phyloP scores from a whole-genome alignment of 495 filamentous ascomycete species.

The Penicillium bialowiezense region DNA sequence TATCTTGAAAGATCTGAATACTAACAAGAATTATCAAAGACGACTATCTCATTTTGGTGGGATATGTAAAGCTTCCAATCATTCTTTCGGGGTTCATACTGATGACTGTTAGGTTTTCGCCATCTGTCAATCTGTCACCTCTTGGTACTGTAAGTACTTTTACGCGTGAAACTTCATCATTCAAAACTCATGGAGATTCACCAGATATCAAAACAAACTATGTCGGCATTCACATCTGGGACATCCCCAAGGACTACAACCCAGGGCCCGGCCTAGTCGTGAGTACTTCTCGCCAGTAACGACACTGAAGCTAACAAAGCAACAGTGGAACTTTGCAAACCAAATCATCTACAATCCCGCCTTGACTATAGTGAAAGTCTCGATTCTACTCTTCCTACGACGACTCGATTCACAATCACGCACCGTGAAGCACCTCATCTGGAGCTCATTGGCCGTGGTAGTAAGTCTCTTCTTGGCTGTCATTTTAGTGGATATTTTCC shows the following conservation, averaged over 20 bases:
- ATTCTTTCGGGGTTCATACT: too few relatives aligned
- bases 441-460: constrained; percentile 44
- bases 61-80: constrained; percentile 21
- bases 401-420: constrained; percentile 39
- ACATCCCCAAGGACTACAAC: constrained; percentile 36
- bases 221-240: constrained; percentile 44
- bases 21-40: constrained; percentile 17
- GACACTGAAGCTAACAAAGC: neutral
- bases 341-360: constrained; percentile 65
- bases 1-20: too few relatives aligned
- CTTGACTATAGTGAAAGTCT: constrained; percentile 57
- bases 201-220: constrained; percentile 53
- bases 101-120: constrained; percentile 21
- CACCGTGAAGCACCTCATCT: constrained; percentile 38
- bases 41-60: constrained; percentile 20
- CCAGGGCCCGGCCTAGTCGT: constrained; percentile 18
- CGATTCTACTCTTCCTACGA: constrained; percentile 50
- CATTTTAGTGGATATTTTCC: constrained; percentile 57
- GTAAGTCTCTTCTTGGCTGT: constrained; percentile 51
- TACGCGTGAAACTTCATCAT: too few relatives aligned
- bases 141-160: constrained; percentile 29
- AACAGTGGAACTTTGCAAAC: constrained; percentile 46
- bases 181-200: neutral
- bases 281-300: neutral
- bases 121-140: constrained; percentile 22